Percentiles rank a stretch among this genome's conserved stretches.
Conservation (phyloP, 495 filamentous ascomycete species). For the Aspergillus funiculosus region DNA sequence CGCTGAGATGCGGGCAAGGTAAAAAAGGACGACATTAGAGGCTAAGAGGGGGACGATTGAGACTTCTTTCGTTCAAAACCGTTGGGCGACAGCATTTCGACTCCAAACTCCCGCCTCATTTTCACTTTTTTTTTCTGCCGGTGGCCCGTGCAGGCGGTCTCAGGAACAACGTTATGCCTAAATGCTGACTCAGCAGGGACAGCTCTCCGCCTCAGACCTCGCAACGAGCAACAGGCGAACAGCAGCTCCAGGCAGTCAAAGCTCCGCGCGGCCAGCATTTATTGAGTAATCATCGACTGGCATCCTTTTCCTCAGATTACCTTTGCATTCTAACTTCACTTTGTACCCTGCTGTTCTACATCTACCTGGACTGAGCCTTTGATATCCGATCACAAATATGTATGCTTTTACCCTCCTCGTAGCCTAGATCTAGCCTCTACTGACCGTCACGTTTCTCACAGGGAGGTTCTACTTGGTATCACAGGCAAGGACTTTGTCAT, state of each 20-base stretch:
- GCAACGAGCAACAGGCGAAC: slow-evolving; percentile 12
- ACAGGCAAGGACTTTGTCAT: slow-evolving; percentile 99
- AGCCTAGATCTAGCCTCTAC: slow-evolving; percentile 5
- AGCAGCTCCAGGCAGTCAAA: slow-evolving; percentile 43
- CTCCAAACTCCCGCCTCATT: slow-evolving; percentile 7
- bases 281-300: slow-evolving; percentile 12
- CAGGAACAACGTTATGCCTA: slow-evolving; percentile 22
- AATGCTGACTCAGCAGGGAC: slow-evolving; percentile 36
- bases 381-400: slow-evolving; percentile 27
- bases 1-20: slow-evolving; percentile 68
- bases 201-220: slow-evolving; percentile 31
- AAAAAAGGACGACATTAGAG: slow-evolving; percentile 83
- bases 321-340: slow-evolving; percentile 12
- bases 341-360: slow-evolving; percentile 14
- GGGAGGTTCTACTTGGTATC: slow-evolving; percentile 97
- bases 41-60: not conserved
- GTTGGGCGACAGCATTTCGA: slow-evolving; percentile 7
- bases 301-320: slow-evolving; percentile 15
- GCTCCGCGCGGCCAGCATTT: slow-evolving; percentile 36
- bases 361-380: slow-evolving; percentile 5
- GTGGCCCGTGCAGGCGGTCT: slow-evolving; percentile 29
- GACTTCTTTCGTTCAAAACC: slow-evolving; percentile 10
- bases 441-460: slow-evolving; percentile 38
- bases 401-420: slow-evolving; percentile 15
- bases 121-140: slow-evolving; percentile 41